A percentile compares a stretch with the other conserved stretches of the same genome.
Conservation (phyloP, 257 asterid species). For the Scutellaria galericulata region DNA sequence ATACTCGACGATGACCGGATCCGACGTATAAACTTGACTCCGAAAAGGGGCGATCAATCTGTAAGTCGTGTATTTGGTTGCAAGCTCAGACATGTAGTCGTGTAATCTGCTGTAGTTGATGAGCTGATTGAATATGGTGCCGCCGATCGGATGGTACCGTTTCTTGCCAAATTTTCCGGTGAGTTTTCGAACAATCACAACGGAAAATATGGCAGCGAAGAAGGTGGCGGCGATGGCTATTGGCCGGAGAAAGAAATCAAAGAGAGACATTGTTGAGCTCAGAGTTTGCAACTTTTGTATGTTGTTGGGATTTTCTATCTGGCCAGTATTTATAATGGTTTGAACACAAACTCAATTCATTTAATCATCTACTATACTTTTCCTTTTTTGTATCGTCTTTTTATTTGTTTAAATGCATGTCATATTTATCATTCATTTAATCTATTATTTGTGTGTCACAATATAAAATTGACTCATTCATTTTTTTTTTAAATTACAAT, state of each 20-base stretch:
- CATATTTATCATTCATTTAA: too few species aligned
- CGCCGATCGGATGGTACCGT: constrained; percentile 51
- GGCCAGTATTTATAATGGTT: too few species aligned
- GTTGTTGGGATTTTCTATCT: too few species aligned
- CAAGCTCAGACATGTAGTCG: constrained; percentile 68
- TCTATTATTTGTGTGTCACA: too few species aligned
- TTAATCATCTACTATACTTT: too few species aligned
- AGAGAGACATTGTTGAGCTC: neutral
- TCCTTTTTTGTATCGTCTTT: too few species aligned
- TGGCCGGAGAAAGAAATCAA: constrained; percentile 1
- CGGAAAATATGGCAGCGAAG: neutral
- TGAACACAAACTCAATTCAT: too few species aligned
- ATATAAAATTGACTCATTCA: too few species aligned
- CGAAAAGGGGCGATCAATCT: constrained; percentile 58
- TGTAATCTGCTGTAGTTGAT: constrained; percentile 62
- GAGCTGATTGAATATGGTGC: constrained; percentile 58
- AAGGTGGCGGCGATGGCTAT: neutral
- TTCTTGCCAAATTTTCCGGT: neutral
- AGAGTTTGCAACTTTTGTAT: too few species aligned
- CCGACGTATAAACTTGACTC: constrained; percentile 63
- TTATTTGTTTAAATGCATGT: too few species aligned
- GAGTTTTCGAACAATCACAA: too few species aligned
- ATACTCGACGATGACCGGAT: constrained; percentile 66
- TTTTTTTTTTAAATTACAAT: too few species aligned
- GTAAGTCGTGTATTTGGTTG: constrained; percentile 56